Evolutionary conservation across 139 green algal species (phyloP), one percentile per base, ranked within the genome.

Genomic region (Volvox africanus): DNA sequence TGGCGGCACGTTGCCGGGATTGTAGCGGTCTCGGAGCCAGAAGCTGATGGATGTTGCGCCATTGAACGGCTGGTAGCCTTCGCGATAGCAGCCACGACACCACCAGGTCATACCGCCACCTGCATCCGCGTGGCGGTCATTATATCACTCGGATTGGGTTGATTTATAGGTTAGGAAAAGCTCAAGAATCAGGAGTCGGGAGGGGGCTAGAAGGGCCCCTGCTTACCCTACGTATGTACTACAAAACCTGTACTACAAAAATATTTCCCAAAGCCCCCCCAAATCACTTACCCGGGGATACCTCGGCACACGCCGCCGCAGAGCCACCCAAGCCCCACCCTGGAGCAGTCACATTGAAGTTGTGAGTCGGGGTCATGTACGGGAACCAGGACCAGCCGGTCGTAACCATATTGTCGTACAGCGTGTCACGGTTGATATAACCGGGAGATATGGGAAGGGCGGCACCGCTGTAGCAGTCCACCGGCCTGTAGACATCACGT

Each of bases 51-150:
- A 73, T 19, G 65, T 88, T 5, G 83, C 90, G 26, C 16, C 79
- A 22, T 2, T 24, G 79, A 95, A 93, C 9, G 93, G 93, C 88
- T 95, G 93, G 68, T 93, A 94, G 21, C 93, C 93, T 9, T 77
- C 37, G 19, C 61, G 69, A 61, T 91, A 50, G 84, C 93, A 92
- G n/a, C 85, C 69, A 32, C 89, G 92, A 65, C 89, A 93, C 50
- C 87, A 78, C 83, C 92, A 94, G 44, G 84, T 88, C 67, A 95
- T 80, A 28, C 93, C 93, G 77, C 93, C 93, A 44, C 90, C 90
- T 83, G 90, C 19, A 85, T 50, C 1, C 44, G 44, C 44, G 9
- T 9, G 44, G n/a, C n/a, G n/a, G n/a, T n/a, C 44, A 55, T 55
- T 9, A 5, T 55, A n/a, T 9, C 44, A 55, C 9, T 55, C 44